Base-by-base conservation (phyloP, 345 rosid species). In the Gynandropsis gynandra region DNA sequence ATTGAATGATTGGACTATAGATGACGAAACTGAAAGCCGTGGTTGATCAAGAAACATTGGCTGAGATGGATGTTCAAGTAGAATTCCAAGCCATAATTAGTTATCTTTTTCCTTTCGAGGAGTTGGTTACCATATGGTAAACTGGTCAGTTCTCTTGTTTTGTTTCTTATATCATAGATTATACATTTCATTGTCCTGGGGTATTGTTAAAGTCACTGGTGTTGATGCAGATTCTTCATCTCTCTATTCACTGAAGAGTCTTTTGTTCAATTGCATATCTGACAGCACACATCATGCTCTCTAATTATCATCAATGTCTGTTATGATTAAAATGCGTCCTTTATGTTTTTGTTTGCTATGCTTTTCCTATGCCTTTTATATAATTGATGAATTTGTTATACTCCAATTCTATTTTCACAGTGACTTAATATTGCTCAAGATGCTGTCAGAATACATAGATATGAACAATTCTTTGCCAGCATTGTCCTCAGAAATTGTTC, bases 21-120 rank as follows among this genome's bases (percentile, higher is more conserved):
- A 85, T 93, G 85, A 65, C 85, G 63, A 88, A 93, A 75, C 67
- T 93, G 56, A 88, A 61, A 80, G 97, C 99, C 38, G 95, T 93
- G 63, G 88, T 93, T 69, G 99, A 93, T 72, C 99, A 93, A 74
- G 99, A 93, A 74, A 85, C 86, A 43, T 93, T 97, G 97, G 90
- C 76, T 51, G 99, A 93, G 76, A 82, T 88, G 19, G 99, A 93
- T 65, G 85, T 88, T 64, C 99, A 95, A 42, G 87, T 81, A 59
- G 97, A 92, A 73, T 93, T 93, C 55, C 99, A 93, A 71, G 74
- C 74, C 42, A 87, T 93, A 50, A 69, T 80, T 12, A 59, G 64
- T 60, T 77, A 78, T 40, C 70, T 87, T 59, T 72, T 74, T 51
- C 59, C 65, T 67, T 57, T 70, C 69, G 82, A 73, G 69, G 74